Evolutionary conservation across 768 basidiomycete genomes (phyloP), one percentile per base, ranked within the genome.

Genomic region (Russula sp.): DNA sequence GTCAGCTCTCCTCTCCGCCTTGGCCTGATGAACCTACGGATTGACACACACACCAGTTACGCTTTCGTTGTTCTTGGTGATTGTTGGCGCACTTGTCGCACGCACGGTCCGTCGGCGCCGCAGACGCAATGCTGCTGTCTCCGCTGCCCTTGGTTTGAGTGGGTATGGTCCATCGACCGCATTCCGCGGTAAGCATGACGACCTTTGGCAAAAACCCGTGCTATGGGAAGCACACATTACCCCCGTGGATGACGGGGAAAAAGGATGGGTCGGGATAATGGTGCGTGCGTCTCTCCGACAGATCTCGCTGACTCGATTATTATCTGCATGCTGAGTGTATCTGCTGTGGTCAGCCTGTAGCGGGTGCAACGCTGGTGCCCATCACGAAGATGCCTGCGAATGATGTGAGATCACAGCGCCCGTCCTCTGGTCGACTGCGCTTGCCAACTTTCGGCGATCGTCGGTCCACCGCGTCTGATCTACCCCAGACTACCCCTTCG

Each of bases 61-160:
- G 22, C 51, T 60, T 16, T 22, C 29, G 1, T 32, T 60, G 5
- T 38, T 60, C 43, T 38, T 60, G 8, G 13, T 46, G 22, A 47
- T 60, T 8, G 9, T 60, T 16, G 43, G 43, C 18, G 25, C 22
- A 1, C 38, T 65, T 38, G 39, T 65, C 39, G n/a, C 25, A 8
- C 64, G 60, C 45, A 41, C 64, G 8, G 25, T 65, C 25, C 60
- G 34, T 32, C 45, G 46, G 5, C 64, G 64, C 29, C 60, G 64
- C 20, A 60, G 22, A 10, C 60, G 56, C 5, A 56, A 46, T 45
- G 54, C 45, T 3, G 41, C 51, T 4, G 20, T 53, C 20, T 18
- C 48, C 2, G 16, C 43, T 7, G 59, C 51, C 43, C 35, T 53
- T 29, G 39, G 49, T 16, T n/a, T 55, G 7, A 60, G 50, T 6